A percentile compares a stretch with the other conserved stretches of the same genome.
Evolutionary conservation across 1,139 yeast genomes (phyloP).

Genomic region (Taphrina confusa): DNA sequence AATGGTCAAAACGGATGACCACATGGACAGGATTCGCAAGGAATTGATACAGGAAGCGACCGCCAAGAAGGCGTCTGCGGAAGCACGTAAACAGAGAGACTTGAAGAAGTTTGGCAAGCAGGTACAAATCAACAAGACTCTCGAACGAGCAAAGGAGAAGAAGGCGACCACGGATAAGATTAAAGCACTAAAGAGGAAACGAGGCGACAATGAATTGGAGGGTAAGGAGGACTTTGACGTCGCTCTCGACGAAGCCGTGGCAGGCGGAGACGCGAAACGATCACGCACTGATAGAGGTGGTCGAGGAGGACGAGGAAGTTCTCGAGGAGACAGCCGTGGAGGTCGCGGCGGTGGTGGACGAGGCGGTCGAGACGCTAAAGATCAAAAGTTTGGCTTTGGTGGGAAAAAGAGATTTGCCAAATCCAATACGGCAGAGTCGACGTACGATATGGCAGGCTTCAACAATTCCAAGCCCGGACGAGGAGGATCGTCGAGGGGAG

Average conservation of each 20-base stretch:
- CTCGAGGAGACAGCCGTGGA: conserved; percentile 45
- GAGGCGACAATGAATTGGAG: conserved; percentile 72
- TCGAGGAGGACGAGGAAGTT: conserved; percentile 40
- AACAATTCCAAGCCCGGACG: conserved; percentile 14
- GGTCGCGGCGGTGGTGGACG: conserved; percentile 51
- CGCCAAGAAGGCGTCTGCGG: conserved; percentile 87
- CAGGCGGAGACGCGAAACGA: conserved; percentile 47
- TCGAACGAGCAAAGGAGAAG: conserved; percentile 93
- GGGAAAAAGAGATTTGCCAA: conserved; percentile 75
- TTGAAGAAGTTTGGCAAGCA: conserved; percentile 97
- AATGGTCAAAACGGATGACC: conserved; percentile 97
- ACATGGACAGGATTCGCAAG: conserved; percentile 86
- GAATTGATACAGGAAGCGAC: conserved; percentile 84
- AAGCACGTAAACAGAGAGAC: conserved; percentile 90
- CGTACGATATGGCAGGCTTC: conserved; percentile 24
- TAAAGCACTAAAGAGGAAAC: conserved; percentile 72
- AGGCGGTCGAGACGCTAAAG: conserved; percentile 66
- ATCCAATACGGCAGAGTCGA: conserved; percentile 63
- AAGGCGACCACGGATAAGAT: conserved; percentile 86
- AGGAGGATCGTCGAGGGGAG: conserved; percentile 20
- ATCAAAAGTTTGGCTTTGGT: conserved; percentile 68
- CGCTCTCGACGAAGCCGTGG: conserved; percentile 89
- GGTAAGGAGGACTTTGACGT: conserved; percentile 54
- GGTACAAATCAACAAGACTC: conserved; percentile 90
- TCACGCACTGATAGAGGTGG: conserved; percentile 43